Evolutionary conservation across 495 filamentous ascomycete genomes (phyloP).

Genomic region (Parachaetomium inaequale): DNA sequence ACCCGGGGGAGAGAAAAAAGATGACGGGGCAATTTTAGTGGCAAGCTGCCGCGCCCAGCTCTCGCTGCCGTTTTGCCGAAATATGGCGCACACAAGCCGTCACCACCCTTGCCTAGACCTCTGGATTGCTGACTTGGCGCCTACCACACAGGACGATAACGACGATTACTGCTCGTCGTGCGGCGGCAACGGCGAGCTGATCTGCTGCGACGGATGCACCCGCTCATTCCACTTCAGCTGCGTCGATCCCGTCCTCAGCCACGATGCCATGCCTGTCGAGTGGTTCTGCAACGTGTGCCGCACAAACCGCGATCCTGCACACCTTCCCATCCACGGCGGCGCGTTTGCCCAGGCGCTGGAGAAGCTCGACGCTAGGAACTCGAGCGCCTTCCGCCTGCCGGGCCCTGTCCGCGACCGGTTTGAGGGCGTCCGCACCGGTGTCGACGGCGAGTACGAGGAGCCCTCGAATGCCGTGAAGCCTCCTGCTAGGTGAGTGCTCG

Average conservation of each 20-base stretch:
- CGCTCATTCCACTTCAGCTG: constrained; percentile 85
- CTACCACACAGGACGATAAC: constrained; percentile 60
- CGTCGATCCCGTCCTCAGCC: constrained; percentile 70
- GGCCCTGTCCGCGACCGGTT: constrained; percentile 64
- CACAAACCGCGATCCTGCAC: constrained; percentile 32
- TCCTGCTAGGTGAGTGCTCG: constrained; percentile 31
- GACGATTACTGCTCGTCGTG: constrained; percentile 85
- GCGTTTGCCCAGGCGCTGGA: constrained; percentile 58
- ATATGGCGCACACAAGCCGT: constrained; percentile 30
- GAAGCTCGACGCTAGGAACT: constrained; percentile 59
- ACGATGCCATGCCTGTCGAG: constrained; percentile 62
- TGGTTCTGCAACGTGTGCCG: constrained; percentile 83
- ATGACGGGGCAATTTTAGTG: constrained; percentile 20
- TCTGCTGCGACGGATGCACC: constrained; percentile 90
- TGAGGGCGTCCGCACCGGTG: constrained; percentile 65
- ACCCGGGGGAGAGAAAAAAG: constrained; percentile 6
- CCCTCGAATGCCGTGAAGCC: constrained; percentile 38
- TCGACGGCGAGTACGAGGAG: constrained; percentile 78
- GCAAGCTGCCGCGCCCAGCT: constrained; percentile 19
- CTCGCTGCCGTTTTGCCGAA: constrained; percentile 31
- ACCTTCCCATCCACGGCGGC: constrained; percentile 38
- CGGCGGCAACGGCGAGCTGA: constrained; percentile 70
- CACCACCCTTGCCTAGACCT: constrained; percentile 2
- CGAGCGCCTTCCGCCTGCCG: constrained; percentile 71
- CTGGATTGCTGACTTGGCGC: constrained; percentile 25